phyloP scores from a whole-genome alignment of 208 protist species.

The Leishmania gerbilli region DNA sequence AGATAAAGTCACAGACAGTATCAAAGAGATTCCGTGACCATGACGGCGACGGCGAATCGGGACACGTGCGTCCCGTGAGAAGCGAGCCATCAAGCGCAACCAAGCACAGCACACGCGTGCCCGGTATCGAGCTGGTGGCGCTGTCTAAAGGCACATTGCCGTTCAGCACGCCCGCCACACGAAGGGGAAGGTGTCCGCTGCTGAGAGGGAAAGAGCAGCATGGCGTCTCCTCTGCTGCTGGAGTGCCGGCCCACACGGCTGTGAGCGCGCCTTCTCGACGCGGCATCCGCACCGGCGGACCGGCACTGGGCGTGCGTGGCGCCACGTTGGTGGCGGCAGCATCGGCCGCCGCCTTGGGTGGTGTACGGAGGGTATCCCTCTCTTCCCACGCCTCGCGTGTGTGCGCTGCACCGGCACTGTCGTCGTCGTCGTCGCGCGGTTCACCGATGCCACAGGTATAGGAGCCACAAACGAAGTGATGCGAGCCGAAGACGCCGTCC shows the following conservation, averaged over 20 bases:
- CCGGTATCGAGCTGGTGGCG: neutral
- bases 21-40: conserved; percentile 10
- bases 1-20: conserved; percentile 24
- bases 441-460: conserved; percentile 9
- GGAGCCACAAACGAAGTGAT: conserved; percentile 34
- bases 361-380: neutral
- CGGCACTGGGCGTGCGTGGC: neutral
- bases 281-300: neutral
- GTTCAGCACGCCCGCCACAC: conserved; percentile 52
- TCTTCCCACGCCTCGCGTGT: neutral
- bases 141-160: conserved; percentile 42
- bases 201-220: neutral
- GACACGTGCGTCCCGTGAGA: neutral
- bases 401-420: neutral
- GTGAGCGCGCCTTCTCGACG: neutral
- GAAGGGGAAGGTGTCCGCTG: conserved; percentile 12
- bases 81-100: conserved; percentile 13
- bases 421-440: neutral
- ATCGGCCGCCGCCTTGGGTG: neutral
- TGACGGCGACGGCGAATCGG: neutral
- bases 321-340: neutral
- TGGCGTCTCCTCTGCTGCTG: neutral
- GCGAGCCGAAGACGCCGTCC: conserved; percentile 66
- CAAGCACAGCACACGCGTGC: conserved; percentile 14
- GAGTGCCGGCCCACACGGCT: neutral